phyloP scores from a whole-genome alignment of 208 protist genomes.

The Leishmania aethiopica region DNA sequence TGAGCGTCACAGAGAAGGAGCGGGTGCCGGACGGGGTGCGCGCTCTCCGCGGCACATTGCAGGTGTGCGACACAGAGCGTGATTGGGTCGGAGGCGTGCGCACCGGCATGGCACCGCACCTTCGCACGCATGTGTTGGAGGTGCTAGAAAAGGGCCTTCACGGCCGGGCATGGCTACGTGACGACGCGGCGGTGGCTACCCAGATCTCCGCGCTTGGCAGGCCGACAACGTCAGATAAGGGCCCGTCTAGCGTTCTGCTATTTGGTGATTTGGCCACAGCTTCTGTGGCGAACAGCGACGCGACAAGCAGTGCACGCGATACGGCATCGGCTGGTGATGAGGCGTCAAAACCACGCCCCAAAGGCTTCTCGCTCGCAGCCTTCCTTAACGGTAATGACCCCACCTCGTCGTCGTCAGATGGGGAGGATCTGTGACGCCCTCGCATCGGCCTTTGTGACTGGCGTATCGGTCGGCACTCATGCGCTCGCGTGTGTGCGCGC shows the following conservation, averaged over 20 bases:
- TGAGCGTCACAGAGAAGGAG: slow-evolving; percentile 36
- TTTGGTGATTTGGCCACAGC: slow-evolving; percentile 2
- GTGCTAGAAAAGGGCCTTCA: slow-evolving; percentile 52
- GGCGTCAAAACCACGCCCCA: not conserved
- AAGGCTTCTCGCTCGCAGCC: slow-evolving; percentile 20
- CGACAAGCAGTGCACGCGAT: not conserved
- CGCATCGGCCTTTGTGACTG: not conserved
- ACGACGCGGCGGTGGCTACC: slow-evolving; percentile 10
- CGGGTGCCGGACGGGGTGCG: slow-evolving; percentile 41
- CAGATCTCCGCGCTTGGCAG: slow-evolving; percentile 23
- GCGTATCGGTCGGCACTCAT: not conserved
- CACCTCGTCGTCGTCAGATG: slow-evolving; percentile 18
- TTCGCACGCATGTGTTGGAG: slow-evolving; percentile 42
- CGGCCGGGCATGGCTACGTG: slow-evolving; percentile 39
- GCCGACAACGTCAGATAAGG: slow-evolving; percentile 23
- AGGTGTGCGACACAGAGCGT: slow-evolving; percentile 39
- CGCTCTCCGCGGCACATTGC: slow-evolving; percentile 45
- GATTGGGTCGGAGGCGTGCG: slow-evolving; percentile 68
- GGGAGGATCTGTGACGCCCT: not conserved
- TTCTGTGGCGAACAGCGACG: not conserved
- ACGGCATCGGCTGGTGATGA: not conserved
- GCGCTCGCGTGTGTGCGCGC: not conserved
- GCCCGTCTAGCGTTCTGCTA: slow-evolving; percentile 27
- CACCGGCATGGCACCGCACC: slow-evolving; percentile 47
- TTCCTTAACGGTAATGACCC: slow-evolving; percentile 12